These are phyloP conservation scores for Phanerochaete carnosa DNA, from an alignment of 768 basidiomycete species.

Conservation along the genomic window DNA sequence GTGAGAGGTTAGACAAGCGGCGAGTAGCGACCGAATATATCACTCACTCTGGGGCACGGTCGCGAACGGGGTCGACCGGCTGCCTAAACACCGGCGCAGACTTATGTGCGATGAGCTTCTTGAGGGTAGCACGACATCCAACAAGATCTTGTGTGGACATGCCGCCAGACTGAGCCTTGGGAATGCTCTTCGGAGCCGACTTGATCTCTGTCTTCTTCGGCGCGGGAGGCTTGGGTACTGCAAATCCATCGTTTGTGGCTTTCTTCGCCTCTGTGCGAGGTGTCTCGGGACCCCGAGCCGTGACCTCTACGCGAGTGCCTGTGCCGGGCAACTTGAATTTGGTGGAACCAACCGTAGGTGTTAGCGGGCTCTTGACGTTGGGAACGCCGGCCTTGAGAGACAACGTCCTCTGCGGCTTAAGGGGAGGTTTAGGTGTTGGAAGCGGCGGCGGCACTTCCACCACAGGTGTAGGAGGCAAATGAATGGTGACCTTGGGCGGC, in stretches of 20 bases:
- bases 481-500: slow-evolving; percentile 82
- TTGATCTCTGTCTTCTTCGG: slow-evolving; percentile 21
- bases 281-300: slow-evolving; percentile 27
- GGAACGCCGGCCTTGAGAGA: slow-evolving; percentile 34
- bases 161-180: slow-evolving; percentile 73
- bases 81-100: slow-evolving; percentile 72
- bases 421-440: slow-evolving; percentile 44
- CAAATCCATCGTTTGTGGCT: slow-evolving; percentile 14
- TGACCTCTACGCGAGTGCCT: slow-evolving; percentile 21
- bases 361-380: slow-evolving; percentile 26
- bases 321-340: slow-evolving; percentile 57
- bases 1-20: neutral
- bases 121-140: slow-evolving; percentile 72
- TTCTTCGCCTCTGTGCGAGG: slow-evolving; percentile 9
- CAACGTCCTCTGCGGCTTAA: slow-evolving; percentile 34
- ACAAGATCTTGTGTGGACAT: slow-evolving; percentile 75
- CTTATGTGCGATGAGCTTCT: slow-evolving; percentile 77
- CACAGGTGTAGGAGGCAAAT: slow-evolving; percentile 73
- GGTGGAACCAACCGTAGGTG: slow-evolving; percentile 34
- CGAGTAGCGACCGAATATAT: neutral
- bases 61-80: slow-evolving; percentile 95
- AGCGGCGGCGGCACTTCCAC: slow-evolving; percentile 55
- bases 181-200: slow-evolving; percentile 41
- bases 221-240: slow-evolving; percentile 17
- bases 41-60: slow-evolving; percentile 81